A percentile compares a stretch with the other conserved stretches of the same genome.
Evolutionary conservation across 306 rosid species (phyloP).

Genomic region (Lagenaria siceraria): DNA sequence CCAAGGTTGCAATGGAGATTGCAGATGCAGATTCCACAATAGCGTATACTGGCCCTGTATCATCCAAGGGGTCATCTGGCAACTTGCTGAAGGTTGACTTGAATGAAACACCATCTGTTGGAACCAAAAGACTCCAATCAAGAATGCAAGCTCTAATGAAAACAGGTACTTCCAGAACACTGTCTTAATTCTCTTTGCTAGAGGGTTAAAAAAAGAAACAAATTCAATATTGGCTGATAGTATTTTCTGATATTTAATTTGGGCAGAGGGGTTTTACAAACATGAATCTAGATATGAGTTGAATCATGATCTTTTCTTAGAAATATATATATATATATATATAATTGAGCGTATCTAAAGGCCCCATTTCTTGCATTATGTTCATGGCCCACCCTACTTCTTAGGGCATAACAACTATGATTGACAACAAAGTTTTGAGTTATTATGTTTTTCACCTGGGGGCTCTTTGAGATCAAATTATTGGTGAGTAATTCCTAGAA

Average conservation of each 20-base stretch:
- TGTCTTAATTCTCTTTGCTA: neutral
- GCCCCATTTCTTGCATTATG: neutral
- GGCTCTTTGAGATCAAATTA: neutral
- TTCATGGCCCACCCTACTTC: neutral
- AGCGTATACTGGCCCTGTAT: constrained; percentile 9
- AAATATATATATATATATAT: neutral
- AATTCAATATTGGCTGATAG: neutral
- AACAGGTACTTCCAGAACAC: constrained; percentile 44
- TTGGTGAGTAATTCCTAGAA: neutral
- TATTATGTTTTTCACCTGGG: neutral
- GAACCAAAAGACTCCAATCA: constrained; percentile 47
- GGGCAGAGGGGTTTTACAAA: neutral
- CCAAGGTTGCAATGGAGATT: constrained; percentile 65
- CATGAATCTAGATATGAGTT: neutral
- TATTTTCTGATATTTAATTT: neutral
- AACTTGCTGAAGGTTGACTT: constrained; percentile 57
- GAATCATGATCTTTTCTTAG: neutral
- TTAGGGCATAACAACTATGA: neutral
- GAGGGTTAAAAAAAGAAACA: neutral
- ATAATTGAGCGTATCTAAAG: neutral
- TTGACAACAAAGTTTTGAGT: neutral
- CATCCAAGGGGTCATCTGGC: constrained; percentile 36
- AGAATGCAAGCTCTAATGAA: constrained; percentile 50
- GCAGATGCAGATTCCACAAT: constrained; percentile 50
- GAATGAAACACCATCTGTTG: constrained; percentile 58